Evolutionary conservation across 2,329 filamentous ascomycete species (phyloP).

Genomic region (Lithohypha guttulata): DNA sequence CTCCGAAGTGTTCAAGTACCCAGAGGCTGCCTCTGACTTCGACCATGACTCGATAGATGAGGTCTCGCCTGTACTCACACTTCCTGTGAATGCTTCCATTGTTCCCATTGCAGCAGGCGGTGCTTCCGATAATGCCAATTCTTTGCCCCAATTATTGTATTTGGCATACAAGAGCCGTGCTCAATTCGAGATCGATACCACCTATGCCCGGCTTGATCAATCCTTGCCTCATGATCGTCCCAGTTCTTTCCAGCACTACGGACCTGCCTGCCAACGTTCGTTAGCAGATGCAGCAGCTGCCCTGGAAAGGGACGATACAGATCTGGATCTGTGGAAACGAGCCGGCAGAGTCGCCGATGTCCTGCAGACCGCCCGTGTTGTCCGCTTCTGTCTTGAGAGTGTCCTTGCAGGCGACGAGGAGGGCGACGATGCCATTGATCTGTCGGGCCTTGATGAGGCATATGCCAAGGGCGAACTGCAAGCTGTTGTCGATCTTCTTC

Average conservation of each 20-base stretch:
- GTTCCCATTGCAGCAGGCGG: slow-evolving; percentile 40
- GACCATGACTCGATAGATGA: slow-evolving; percentile 50
- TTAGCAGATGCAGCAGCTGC: slow-evolving; percentile 50
- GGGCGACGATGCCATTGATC: slow-evolving; percentile 41
- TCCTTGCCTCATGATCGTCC: slow-evolving; percentile 20
- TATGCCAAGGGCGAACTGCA: slow-evolving; percentile 43
- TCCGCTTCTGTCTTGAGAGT: slow-evolving; percentile 53
- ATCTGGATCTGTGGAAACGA: slow-evolving; percentile 54
- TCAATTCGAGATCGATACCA: slow-evolving; percentile 74
- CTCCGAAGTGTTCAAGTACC: slow-evolving; percentile 89
- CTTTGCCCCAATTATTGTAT: slow-evolving; percentile 78
- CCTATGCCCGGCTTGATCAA: slow-evolving; percentile 39
- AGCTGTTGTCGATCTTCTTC: slow-evolving; percentile 38
- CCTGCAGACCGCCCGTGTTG: slow-evolving; percentile 47
- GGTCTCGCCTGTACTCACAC: slow-evolving; percentile 13
- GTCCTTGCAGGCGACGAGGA: slow-evolving; percentile 53
- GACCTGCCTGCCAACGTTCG: slow-evolving; percentile 31
- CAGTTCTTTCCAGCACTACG: slow-evolving; percentile 16
- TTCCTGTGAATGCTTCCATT: slow-evolving; percentile 17
- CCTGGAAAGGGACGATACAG: slow-evolving; percentile 53
- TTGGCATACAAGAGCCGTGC: slow-evolving; percentile 93
- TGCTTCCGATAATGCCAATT: slow-evolving; percentile 65
- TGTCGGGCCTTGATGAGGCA: slow-evolving; percentile 48
- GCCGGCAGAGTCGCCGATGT: slow-evolving; percentile 47
- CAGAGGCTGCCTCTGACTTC: slow-evolving; percentile 77